Percentiles rank a stretch among this genome's conserved stretches.
phyloP scores from a whole-genome alignment of 2,329 filamentous ascomycete genomes.

The Beauveria sp. region DNA sequence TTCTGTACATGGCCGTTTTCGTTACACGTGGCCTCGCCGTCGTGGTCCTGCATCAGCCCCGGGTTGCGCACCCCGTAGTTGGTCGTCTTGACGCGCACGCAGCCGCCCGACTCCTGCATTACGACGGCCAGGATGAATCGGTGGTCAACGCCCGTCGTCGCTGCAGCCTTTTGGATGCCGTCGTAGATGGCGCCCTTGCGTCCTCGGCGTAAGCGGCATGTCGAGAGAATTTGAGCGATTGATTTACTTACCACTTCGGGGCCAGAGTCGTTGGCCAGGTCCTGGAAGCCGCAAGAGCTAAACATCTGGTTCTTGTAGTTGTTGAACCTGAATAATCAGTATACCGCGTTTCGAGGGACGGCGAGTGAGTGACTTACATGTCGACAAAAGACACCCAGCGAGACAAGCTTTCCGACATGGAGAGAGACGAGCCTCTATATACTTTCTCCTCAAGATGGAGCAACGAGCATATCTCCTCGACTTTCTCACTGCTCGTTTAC shows the following conservation, averaged over 20 bases:
- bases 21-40: conserved; percentile 30
- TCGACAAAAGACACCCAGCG: conserved; percentile 23
- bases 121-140: conserved; percentile 37
- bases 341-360: neutral
- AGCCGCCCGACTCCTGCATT: conserved; percentile 38
- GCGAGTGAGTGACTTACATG: conserved; percentile 16
- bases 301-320: conserved; percentile 20
- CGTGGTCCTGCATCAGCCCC: conserved; percentile 33
- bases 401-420: neutral
- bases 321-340: conserved; percentile 16
- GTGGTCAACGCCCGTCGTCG: conserved; percentile 24
- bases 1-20: conserved; percentile 16
- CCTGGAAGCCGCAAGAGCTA: conserved; percentile 13
- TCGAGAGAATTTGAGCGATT: neutral
- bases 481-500: neutral
- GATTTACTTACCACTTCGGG: conserved; percentile 16
- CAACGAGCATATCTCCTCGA: neutral
- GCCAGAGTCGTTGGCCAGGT: conserved; percentile 16
- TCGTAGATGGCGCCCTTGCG: conserved; percentile 20
- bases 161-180: conserved; percentile 26
- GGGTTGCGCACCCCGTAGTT: conserved; percentile 34
- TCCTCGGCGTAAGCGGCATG: too few species aligned
- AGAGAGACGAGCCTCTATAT: neutral
- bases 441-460: neutral
- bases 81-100: conserved; percentile 34